Base-by-base conservation (phyloP, 1,284 basidiomycete species). In the Mycena citricolor region DNA sequence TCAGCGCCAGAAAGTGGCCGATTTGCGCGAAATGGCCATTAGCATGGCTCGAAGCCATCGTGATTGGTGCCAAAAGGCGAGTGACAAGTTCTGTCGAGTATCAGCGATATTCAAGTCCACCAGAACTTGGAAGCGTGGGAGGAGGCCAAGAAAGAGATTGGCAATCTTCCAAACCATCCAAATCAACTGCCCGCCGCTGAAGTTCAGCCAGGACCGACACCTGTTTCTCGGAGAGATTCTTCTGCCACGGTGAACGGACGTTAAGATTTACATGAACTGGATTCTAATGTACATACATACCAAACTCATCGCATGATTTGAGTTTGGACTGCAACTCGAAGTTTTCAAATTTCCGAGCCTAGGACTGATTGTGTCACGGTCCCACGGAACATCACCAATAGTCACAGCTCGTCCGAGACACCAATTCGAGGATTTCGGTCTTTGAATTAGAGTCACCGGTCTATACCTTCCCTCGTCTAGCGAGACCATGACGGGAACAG, bases 61-160 rank as follows among this genome's bases (percentile, higher is more conserved):
- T 37, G 95, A 99, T 54, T 97, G 93, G 90, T 95, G 93, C 63
- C 82, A 87, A 68, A 90, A 93, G 81, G 93, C 92, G 42, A 69
- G 64, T 44, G 43, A 11, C 30, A 28, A 42, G 37, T 38, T 42
- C 28, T 42, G 34, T 45, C 24, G 17, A 42, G 31, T 35, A 20
- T 40, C 37, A 19, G 45, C 29, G 41, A 37, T 43, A 26, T 33
- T 35, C 32, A 37, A 32, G 16, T 31, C 31, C 36, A 22, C 19
- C 58, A 97, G 93, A 98, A 98, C 66, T 74, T 98, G 44, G 90
- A 95, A 60, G 90, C 88, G 42, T 99, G 95, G 95, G 86, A 97
- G 68, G 91, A 92, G 57, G 95, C 93, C 8, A 93, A 93, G 73
- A 79, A 78, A 52, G 93, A 94, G 58, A 90, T 97, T 54, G 81